Conservation (phyloP, 257 asterid genomes). For the Solanum etuberosum region DNA sequence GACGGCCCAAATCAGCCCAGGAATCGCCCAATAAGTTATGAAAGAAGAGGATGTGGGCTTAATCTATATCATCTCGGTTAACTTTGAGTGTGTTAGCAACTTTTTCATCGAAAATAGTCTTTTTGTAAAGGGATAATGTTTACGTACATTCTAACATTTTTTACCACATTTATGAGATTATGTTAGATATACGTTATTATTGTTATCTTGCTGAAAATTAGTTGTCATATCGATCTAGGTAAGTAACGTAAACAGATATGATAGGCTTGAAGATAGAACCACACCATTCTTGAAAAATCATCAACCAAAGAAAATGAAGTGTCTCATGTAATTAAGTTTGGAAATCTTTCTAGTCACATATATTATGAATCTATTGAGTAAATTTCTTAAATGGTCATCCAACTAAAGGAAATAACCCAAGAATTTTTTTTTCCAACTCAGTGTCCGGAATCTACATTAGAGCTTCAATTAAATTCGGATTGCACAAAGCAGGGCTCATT, state of each 20-base stretch:
- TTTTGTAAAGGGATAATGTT: neutral
- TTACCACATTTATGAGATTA: neutral
- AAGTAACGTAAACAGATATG: neutral
- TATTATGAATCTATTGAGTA: neutral
- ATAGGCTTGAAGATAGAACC: neutral
- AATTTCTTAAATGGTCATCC: neutral
- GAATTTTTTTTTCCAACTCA: too few relatives aligned
- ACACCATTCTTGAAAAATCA: neutral
- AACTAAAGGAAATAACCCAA: neutral
- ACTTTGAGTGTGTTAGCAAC: neutral
- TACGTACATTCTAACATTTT: neutral
- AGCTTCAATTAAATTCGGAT: too few relatives aligned
- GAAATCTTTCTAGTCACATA: neutral
- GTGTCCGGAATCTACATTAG: rapidly evolving
- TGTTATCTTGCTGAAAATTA: neutral
- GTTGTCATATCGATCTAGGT: neutral
- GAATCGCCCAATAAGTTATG: neutral
- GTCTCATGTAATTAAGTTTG: neutral
- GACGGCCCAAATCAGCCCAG: neutral
- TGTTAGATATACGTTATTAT: neutral
- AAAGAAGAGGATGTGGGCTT: neutral
- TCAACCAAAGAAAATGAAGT: neutral
- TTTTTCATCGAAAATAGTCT: neutral
- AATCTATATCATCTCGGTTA: neutral
- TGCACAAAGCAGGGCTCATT: rapidly evolving